These are phyloP conservation scores for Bacterosira constricta DNA, from an alignment of 108 stramenopile species.

Conservation along the genomic window DNA sequence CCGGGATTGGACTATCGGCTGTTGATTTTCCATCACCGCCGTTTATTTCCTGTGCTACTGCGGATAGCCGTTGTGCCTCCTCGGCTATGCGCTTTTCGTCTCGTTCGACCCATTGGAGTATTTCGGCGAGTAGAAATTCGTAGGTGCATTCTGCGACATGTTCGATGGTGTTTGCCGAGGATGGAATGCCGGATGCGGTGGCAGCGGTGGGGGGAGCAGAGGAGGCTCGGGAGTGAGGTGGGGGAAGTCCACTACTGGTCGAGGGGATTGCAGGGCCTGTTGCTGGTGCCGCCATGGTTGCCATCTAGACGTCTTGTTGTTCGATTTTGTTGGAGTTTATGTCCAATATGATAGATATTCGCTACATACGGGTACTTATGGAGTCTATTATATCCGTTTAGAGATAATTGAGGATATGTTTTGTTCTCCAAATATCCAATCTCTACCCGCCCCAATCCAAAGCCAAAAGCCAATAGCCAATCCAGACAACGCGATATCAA, in stretches of 20 bases:
- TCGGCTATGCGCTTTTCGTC: constrained; percentile 46
- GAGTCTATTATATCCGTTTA: too few relatives aligned
- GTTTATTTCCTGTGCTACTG: constrained; percentile 17
- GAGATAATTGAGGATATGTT: too few relatives aligned
- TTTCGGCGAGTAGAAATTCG: constrained; percentile 78
- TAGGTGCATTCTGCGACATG: constrained; percentile 78
- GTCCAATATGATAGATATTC: not conserved
- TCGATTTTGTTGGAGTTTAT: not conserved
- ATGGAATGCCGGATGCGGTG: not conserved
- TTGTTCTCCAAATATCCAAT: too few relatives aligned
- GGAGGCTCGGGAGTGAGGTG: not conserved
- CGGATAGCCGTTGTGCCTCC: constrained; percentile 9
- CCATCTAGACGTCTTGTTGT: not conserved
- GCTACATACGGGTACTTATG: too few relatives aligned
- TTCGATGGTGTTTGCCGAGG: constrained; percentile 13
- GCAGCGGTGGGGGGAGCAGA: constrained; percentile 13
- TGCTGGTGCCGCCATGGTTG: not conserved
- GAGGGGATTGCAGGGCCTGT: constrained; percentile 8
- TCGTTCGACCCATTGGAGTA: constrained; percentile 76
- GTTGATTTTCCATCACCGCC: constrained; percentile 16
- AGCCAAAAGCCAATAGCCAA: too few relatives aligned
- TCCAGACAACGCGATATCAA: too few relatives aligned
- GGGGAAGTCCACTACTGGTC: not conserved
- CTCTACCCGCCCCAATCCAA: too few relatives aligned
- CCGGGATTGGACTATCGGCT: not conserved